phyloP scores from a whole-genome alignment of 2,329 filamentous ascomycete genomes.

The Pseudocercospora ulei region DNA sequence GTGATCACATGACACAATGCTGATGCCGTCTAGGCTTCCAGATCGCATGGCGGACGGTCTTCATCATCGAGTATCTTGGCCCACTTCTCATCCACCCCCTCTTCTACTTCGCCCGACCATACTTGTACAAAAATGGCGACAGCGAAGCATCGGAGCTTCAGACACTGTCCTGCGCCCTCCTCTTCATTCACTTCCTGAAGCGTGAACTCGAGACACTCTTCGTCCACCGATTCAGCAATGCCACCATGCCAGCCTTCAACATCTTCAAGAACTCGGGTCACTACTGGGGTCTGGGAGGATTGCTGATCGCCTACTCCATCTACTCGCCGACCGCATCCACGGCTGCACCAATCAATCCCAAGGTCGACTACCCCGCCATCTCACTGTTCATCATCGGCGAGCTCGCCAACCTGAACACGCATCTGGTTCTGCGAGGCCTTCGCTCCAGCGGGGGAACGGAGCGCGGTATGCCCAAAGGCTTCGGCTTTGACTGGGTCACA shows the following conservation, averaged over 20 bases:
- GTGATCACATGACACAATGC: background rate
- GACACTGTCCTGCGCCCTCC: constrained; percentile 61
- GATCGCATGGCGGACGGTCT: constrained; percentile 86
- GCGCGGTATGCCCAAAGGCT: constrained; percentile 74
- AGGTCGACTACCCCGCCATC: constrained; percentile 57
- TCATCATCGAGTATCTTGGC: constrained; percentile 87
- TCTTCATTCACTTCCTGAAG: constrained; percentile 81
- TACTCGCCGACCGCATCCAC: constrained; percentile 67
- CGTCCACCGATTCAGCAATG: constrained; percentile 86
- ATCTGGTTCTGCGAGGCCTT: constrained; percentile 67
- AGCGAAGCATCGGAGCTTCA: constrained; percentile 54
- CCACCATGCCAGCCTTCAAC: constrained; percentile 84
- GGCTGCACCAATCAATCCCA: constrained; percentile 44
- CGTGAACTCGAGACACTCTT: constrained; percentile 91
- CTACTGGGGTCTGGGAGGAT: constrained; percentile 80
- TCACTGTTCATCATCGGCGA: constrained; percentile 69
- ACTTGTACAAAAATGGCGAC: constrained; percentile 52
- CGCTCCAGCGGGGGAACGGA: constrained; percentile 72
- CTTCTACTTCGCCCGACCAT: constrained; percentile 59
- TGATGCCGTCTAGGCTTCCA: constrained; percentile 56
- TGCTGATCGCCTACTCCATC: constrained; percentile 73
- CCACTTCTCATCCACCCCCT: constrained; percentile 78
- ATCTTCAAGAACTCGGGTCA: constrained; percentile 92
- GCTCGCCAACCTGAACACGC: constrained; percentile 67
- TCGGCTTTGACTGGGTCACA: constrained; percentile 78